These are phyloP conservation scores for Neurospora pannonica DNA, from an alignment of 495 filamentous ascomycete genomes.

Conservation along the genomic window DNA sequence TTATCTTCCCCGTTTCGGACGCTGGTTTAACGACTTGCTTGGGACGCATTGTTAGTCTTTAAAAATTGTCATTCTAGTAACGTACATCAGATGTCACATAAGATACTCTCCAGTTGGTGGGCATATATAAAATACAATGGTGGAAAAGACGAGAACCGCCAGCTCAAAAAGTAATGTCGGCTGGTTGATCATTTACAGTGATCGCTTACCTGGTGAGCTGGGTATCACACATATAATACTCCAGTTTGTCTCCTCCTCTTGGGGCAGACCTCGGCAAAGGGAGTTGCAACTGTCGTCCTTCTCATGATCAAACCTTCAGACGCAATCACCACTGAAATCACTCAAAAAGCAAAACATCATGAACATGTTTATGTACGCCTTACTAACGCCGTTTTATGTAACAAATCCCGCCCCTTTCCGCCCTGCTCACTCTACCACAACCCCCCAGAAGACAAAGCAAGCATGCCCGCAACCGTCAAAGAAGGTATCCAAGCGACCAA, in stretches of 20 bases:
- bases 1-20: neutral
- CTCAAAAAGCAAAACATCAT: neutral
- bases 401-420: neutral
- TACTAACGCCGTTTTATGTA: neutral
- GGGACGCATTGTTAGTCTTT: too few species aligned
- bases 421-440: neutral
- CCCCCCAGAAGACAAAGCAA: neutral
- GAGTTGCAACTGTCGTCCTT: neutral
- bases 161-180: neutral
- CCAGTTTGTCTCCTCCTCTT: neutral
- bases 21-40: too few species aligned
- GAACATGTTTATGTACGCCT: neutral
- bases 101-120: neutral
- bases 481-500: conserved; percentile 7
- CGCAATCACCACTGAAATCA: neutral
- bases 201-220: neutral
- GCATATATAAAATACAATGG: neutral
- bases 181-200: neutral
- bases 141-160: neutral
- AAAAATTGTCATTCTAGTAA: too few species aligned
- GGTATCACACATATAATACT: neutral
- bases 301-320: neutral
- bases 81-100: too few species aligned
- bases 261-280: neutral
- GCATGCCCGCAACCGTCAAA: neutral